Evolutionary conservation across 106 monocot genomes (phyloP), one percentile per base, ranked within the genome.

Genomic region (Posidonia australis): DNA sequence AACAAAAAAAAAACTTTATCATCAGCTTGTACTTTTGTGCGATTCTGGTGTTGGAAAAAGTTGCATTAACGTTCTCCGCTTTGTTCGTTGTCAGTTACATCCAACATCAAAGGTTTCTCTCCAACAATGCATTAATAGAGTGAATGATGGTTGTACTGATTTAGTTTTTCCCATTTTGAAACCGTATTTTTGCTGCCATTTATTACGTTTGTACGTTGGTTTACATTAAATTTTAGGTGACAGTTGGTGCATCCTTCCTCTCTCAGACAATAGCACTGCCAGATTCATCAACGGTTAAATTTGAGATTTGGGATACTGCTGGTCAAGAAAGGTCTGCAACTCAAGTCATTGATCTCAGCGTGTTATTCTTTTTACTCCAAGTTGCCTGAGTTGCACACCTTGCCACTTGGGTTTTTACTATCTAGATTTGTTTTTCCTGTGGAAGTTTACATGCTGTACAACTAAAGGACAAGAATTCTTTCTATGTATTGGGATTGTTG

Each of bases 251-350:
- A 70, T 98, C 96, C 46, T 98, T 98, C 72, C 79, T 98, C 46
- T 98, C 90, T 54, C 96, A 98, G 85, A 98, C 96, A 55, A 65
- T 98, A 69, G 90, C 90, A 12, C 79, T 98, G 67, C 78, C 84
- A 76, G 90, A 98, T 43, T 90, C 96, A 17, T 87, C 96, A 13
- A 98, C 81, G 24, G 84, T 98, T 30, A 98, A 90, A 70, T 98
- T 90, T 78, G 96, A 98, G 79, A 98, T 98, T 72, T 98, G 96
- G 96, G 96, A 98, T 71, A 98, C 96, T 58, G 96, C 96, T 69
- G 96, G 96, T 25, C 96, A 98, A 44, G 96, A 98, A 67, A 90
- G 96, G 96, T 94, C 73, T 65, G 30, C 7, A 26, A 46, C 26
- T 58, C 27, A 16, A 13, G 58, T 13, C n/a, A 49, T 49, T 49